Conservation (phyloP, 331 rosid genomes). For the Acacia concinna region DNA sequence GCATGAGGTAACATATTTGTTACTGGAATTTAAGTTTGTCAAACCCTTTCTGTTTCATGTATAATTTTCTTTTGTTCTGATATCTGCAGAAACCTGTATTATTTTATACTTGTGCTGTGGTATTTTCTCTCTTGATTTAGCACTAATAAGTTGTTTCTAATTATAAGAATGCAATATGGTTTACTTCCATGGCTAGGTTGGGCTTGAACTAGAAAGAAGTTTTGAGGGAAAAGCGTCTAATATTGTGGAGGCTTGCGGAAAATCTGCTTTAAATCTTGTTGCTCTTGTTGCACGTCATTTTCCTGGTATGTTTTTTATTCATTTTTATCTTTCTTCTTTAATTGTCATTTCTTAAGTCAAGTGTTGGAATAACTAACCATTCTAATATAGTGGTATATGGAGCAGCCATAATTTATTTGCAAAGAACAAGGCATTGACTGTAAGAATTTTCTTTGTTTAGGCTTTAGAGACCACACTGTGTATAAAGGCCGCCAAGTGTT, state of each 20-base stretch:
- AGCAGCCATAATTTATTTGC: slow-evolving; percentile 14
- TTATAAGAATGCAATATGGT: background rate
- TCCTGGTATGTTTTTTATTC: slow-evolving; percentile 60
- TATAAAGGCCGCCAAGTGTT: slow-evolving; percentile 94
- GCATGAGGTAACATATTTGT: slow-evolving; percentile 65
- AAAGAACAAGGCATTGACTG: slow-evolving; percentile 33
- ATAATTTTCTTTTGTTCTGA: background rate
- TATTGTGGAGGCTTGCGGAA: slow-evolving; percentile 75
- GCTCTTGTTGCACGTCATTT: slow-evolving; percentile 81
- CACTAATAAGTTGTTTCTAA: slow-evolving; percentile 8
- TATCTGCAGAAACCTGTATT: background rate
- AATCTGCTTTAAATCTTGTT: slow-evolving; percentile 86
- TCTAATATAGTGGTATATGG: background rate
- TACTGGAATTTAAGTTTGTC: slow-evolving; percentile 20
- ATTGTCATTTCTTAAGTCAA: background rate
- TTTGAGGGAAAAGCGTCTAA: slow-evolving; percentile 82
- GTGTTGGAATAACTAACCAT: background rate
- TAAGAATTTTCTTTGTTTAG: slow-evolving; percentile 40
- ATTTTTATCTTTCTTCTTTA: background rate
- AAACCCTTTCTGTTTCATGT: background rate
- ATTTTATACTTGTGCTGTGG: slow-evolving; percentile 4
- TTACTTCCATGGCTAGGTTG: slow-evolving; percentile 59
- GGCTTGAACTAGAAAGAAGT: slow-evolving; percentile 75
- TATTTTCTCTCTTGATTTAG: background rate
- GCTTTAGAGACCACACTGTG: slow-evolving; percentile 87